Base-by-base conservation (phyloP, 768 basidiomycete species). In the Lepiota brunneoincarnata region DNA sequence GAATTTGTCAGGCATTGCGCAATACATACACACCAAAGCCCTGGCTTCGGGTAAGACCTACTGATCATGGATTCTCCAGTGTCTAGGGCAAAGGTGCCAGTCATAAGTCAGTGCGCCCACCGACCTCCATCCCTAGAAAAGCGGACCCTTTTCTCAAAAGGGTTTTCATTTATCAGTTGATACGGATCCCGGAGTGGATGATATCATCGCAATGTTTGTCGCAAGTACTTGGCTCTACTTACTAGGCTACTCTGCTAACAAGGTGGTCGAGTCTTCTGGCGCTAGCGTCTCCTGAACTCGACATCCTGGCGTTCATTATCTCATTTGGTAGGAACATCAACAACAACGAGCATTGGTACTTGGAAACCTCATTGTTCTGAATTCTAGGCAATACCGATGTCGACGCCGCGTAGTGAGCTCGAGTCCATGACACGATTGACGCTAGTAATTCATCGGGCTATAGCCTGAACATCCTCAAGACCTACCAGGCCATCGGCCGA, bases 151-250 rank as follows among this genome's bases (percentile, higher is more conserved):
- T 11, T 17, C 24, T 6, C 45, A 14, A 53, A 34, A 36, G 6
- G 4, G 17, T 9, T 20, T 37, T 10, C 31, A 31, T 23, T 49
- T 38, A 31, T 35, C 61, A 91, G 89, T 91, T 62, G 91, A 92
- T 60, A 89, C 89, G 23, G 91, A 94, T 64, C 89, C 91, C 6
- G 92, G 92, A 31, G 86, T 92, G 3, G 92, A 94, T 63, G 92
- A 94, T 66, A 73, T 78, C 21, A 60, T 92, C 48, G 91, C 91
- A 24, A 82, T 94, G 90, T 87, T 54, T 55, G 83, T 67, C 24
- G 31, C 6, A 23, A 15, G 21, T 35, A 39, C 12, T 47, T 39
- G 10, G 17, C 11, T 2, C 31, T 31, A 3, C 7, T 31, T 10
- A 9, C 31, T 31, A 1, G 26, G 14, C 17, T 20, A 12, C 23